These are phyloP conservation scores for Trametes maxima DNA, from an alignment of 768 basidiomycete genomes.

Conservation along the genomic window DNA sequence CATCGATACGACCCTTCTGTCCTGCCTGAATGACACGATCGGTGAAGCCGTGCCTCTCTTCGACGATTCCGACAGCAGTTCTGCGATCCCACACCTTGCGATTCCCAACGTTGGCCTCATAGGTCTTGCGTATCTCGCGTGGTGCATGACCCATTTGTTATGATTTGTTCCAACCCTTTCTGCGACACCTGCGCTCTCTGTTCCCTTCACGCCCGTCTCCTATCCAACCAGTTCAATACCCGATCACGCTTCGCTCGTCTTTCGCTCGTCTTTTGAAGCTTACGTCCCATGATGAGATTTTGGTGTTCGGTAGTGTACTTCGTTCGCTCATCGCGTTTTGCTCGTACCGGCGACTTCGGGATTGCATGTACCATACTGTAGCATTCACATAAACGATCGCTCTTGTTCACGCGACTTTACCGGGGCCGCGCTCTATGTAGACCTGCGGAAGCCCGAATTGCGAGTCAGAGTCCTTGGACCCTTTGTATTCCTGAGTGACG, in stretches of 20 bases:
- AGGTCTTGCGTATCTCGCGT: constrained; percentile 10
- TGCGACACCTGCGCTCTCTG: neutral
- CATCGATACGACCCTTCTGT: constrained; percentile 51
- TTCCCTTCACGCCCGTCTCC: no score
- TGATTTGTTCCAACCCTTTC: neutral
- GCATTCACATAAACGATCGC: neutral
- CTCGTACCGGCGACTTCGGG: neutral
- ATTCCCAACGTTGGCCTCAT: constrained; percentile 4
- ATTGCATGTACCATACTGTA: neutral
- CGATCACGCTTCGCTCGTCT: neutral
- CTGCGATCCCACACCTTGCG: neutral
- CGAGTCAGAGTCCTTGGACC: no score
- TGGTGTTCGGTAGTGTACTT: neutral
- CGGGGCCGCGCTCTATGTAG: no score
- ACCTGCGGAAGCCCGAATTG: no score
- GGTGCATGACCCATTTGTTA: constrained; percentile 10
- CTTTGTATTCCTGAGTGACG: no score
- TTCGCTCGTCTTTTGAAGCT: neutral
- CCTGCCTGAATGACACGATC: constrained; percentile 66
- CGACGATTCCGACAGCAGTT: neutral
- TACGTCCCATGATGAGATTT: neutral
- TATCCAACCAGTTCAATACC: neutral
- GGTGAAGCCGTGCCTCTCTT: constrained; percentile 59
- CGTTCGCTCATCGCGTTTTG: neutral
- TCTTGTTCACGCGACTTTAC: no score